A percentile compares a stretch with the other conserved stretches of the same genome.
These are phyloP conservation scores for Trichosporon inkin DNA, from an alignment of 1,284 basidiomycete genomes.

Conservation along the genomic window DNA sequence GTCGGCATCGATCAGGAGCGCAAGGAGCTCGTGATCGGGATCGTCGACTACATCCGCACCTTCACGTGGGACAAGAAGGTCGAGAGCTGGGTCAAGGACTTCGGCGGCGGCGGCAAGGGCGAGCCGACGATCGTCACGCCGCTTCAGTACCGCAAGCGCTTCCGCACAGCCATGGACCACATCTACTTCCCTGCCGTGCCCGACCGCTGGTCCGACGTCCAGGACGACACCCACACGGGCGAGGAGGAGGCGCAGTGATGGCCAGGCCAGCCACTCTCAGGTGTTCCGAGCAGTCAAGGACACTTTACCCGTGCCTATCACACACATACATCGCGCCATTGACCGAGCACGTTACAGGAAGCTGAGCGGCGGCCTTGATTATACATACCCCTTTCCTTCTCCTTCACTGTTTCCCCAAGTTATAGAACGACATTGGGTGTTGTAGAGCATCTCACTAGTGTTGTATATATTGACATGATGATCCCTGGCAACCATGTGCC, in stretches of 20 bases:
- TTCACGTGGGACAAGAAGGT: slow-evolving; percentile 82
- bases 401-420: too few species aligned
- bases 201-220: slow-evolving; percentile 40
- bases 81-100: slow-evolving; percentile 95
- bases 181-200: slow-evolving; percentile 61
- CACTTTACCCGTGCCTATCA: too few species aligned
- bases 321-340: too few species aligned
- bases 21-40: slow-evolving; percentile 88
- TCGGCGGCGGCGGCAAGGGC: slow-evolving; percentile 70
- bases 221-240: background rate
- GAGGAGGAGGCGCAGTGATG: slow-evolving; percentile 1
- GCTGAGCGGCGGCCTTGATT: too few species aligned
- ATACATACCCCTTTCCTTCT: too few species aligned
- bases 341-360: too few species aligned
- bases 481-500: too few species aligned
- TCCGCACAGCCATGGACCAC: slow-evolving; percentile 84
- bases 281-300: too few species aligned
- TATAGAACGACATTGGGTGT: too few species aligned
- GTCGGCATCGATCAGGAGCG: slow-evolving; percentile 82
- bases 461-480: too few species aligned
- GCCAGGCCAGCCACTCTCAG: too few species aligned
- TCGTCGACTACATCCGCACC: slow-evolving; percentile 62
- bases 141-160: slow-evolving; percentile 63
- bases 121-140: slow-evolving; percentile 87
- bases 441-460: too few species aligned